These are phyloP conservation scores for Neonectria punicea DNA, from an alignment of 2,329 filamentous ascomycete genomes.

Conservation along the genomic window DNA sequence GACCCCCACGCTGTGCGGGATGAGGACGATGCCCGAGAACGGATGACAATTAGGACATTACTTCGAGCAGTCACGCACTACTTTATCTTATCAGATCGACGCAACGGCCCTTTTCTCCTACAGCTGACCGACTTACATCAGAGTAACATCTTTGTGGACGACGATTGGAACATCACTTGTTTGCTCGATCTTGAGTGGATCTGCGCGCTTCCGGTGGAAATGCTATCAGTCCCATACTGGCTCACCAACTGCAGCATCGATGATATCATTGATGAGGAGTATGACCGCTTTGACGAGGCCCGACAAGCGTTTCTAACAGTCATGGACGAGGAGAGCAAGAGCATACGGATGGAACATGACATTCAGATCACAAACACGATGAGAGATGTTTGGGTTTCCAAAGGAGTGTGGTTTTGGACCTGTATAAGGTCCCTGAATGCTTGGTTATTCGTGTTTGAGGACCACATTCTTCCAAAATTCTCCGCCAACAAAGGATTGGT, in stretches of 20 bases:
- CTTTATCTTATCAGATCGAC: constrained; percentile 37
- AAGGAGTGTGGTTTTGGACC: constrained; percentile 38
- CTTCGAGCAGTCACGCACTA: constrained; percentile 42
- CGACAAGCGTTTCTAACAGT: constrained; percentile 25
- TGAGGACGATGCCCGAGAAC: constrained; percentile 42
- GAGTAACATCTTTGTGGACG: constrained; percentile 50
- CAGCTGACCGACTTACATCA: constrained; percentile 47
- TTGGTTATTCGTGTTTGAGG: constrained; percentile 36
- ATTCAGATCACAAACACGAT: constrained; percentile 28
- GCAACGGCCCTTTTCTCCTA: constrained; percentile 42
- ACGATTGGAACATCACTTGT: constrained; percentile 47
- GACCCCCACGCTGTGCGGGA: constrained; percentile 41
- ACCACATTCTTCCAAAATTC: constrained; percentile 33
- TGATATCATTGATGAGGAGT: constrained; percentile 26
- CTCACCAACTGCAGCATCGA: constrained; percentile 41
- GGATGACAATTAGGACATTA: constrained; percentile 41
- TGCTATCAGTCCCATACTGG: constrained; percentile 47
- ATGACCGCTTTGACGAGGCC: constrained; percentile 23
- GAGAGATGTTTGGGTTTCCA: constrained; percentile 30
- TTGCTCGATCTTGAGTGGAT: constrained; percentile 50
- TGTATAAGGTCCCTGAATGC: constrained; percentile 33
- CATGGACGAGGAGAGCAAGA: constrained; percentile 26
- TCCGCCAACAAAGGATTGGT: constrained; percentile 25
- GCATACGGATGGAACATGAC: constrained; percentile 21
- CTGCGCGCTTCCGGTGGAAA: constrained; percentile 45